A percentile compares a stretch with the other conserved stretches of the same genome.
phyloP scores from a whole-genome alignment of 2,329 filamentous ascomycete genomes.

The Madurella fahalii region DNA sequence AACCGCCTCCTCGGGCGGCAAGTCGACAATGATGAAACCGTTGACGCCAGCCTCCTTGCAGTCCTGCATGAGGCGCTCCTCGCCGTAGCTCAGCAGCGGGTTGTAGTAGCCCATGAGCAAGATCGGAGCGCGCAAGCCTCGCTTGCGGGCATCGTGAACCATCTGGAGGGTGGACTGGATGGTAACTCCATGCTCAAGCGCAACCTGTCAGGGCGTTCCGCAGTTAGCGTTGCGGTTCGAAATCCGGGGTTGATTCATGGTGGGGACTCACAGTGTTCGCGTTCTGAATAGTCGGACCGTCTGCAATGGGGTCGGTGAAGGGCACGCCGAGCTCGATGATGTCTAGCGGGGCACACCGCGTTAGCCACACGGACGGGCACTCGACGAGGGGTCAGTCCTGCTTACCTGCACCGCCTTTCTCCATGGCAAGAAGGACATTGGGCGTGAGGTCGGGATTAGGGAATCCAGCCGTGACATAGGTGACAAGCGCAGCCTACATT shows the following conservation, averaged over 20 bases:
- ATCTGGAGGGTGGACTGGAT: slow-evolving; percentile 75
- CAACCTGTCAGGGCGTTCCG: slow-evolving; percentile 39
- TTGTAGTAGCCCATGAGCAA: slow-evolving; percentile 99
- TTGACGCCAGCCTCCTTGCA: slow-evolving; percentile 82
- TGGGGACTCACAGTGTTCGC: slow-evolving; percentile 68
- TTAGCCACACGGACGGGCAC: neutral
- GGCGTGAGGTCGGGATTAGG: slow-evolving; percentile 78
- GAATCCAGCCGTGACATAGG: slow-evolving; percentile 94
- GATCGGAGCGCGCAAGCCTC: slow-evolving; percentile 75
- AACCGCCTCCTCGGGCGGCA: slow-evolving; percentile 93
- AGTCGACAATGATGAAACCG: slow-evolving; percentile 93
- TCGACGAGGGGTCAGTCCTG: slow-evolving; percentile 9
- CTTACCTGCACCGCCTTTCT: slow-evolving; percentile 85
- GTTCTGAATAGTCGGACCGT: slow-evolving; percentile 94
- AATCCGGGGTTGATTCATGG: slow-evolving; percentile 65
- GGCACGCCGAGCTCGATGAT: slow-evolving; percentile 93
- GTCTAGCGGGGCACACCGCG: slow-evolving; percentile 49
- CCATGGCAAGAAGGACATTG: slow-evolving; percentile 80
- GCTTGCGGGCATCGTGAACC: slow-evolving; percentile 72
- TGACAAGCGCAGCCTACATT: slow-evolving; percentile 74
- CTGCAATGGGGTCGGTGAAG: slow-evolving; percentile 97
- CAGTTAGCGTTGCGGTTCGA: slow-evolving; percentile 65
- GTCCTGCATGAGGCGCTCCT: slow-evolving; percentile 82
- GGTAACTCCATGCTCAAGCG: slow-evolving; percentile 83
- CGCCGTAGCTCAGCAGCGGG: slow-evolving; percentile 87